These are phyloP conservation scores for Macrocybe gigantea DNA, from an alignment of 768 basidiomycete genomes.

Conservation along the genomic window DNA sequence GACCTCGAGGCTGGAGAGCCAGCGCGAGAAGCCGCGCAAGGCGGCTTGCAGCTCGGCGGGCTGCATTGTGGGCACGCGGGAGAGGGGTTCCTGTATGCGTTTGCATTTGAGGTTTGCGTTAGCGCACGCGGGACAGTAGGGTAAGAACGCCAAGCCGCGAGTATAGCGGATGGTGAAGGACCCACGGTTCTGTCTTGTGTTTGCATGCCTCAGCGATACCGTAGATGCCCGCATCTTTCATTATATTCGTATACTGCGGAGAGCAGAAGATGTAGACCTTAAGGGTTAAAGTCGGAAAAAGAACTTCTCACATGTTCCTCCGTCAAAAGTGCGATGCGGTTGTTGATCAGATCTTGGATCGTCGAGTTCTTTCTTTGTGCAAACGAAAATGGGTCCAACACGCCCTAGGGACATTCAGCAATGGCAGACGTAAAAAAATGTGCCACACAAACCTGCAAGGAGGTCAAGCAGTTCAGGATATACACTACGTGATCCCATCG, in stretches of 20 bases:
- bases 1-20: conserved; percentile 80
- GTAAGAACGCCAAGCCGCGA: neutral
- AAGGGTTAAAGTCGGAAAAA: neutral
- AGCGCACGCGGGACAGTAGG: neutral
- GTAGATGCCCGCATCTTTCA: conserved; percentile 49
- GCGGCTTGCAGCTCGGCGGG: conserved; percentile 57
- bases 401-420: conserved; percentile 33
- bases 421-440: neutral
- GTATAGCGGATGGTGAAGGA: conserved; percentile 16
- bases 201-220: conserved; percentile 39
- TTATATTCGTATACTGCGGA: conserved; percentile 41
- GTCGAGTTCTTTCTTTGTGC: conserved; percentile 52
- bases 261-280: conserved; percentile 2
- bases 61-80: conserved; percentile 63
- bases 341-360: conserved; percentile 57
- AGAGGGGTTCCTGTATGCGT: conserved; percentile 54
- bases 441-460: conserved; percentile 58
- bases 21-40: conserved; percentile 69
- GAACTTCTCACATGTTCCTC: conserved; percentile 71
- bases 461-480: conserved; percentile 79
- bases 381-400: conserved; percentile 65
- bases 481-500: conserved; percentile 83
- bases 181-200: conserved; percentile 25
- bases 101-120: neutral
- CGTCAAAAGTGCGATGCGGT: conserved; percentile 57